Evolutionary conservation across 1,139 yeast genomes (phyloP).

Genomic region (Blastobotrys capitulatus): DNA sequence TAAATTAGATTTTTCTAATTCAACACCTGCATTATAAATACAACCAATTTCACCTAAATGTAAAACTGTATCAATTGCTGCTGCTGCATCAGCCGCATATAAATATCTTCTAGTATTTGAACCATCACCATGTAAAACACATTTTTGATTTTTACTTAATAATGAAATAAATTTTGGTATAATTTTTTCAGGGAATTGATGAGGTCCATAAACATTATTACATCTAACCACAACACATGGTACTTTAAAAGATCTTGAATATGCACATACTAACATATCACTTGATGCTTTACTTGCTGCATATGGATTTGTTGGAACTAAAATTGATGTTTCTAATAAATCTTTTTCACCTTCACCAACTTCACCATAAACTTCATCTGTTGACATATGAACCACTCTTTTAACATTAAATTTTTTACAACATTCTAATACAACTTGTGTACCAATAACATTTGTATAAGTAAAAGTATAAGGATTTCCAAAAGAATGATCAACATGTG

Average conservation of each 20-base stretch:
- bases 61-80: constrained; percentile 40
- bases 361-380: constrained; percentile 60
- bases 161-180: constrained; percentile 41
- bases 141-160: constrained; percentile 28
- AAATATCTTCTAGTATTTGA: constrained; percentile 43
- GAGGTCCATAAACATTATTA: constrained; percentile 53
- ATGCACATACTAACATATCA: constrained; percentile 48
- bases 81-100: constrained; percentile 45
- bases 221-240: constrained; percentile 45
- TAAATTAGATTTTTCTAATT: constrained; percentile 41
- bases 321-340: constrained; percentile 36
- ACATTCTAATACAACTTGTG: constrained; percentile 48
- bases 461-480: constrained; percentile 44
- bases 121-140: constrained; percentile 48
- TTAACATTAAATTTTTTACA: constrained; percentile 30
- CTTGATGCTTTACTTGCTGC: constrained; percentile 56
- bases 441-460: constrained; percentile 44
- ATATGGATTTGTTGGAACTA: constrained; percentile 55
- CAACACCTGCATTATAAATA: constrained; percentile 47
- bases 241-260: constrained; percentile 41
- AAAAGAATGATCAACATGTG: constrained; percentile 53
- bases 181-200: constrained; percentile 54
- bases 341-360: constrained; percentile 28
- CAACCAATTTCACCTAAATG: constrained; percentile 34
- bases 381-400: constrained; percentile 47